These are phyloP conservation scores for Rusavskia elegans DNA, from an alignment of 495 filamentous ascomycete genomes.

Conservation along the genomic window DNA sequence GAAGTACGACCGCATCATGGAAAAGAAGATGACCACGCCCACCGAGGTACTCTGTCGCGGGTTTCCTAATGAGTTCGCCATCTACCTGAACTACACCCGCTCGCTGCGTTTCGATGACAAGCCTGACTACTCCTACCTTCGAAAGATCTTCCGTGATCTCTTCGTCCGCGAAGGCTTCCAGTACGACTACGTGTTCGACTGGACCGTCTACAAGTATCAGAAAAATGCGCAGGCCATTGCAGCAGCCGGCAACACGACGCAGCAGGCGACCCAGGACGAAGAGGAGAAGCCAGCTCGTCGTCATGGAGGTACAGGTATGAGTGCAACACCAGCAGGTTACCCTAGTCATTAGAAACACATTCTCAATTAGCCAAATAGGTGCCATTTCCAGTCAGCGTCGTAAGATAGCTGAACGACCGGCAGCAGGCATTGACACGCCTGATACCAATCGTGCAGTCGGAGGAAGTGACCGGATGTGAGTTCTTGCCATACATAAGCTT, in stretches of 20 bases:
- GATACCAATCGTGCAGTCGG: conserved; percentile 79
- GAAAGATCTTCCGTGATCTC: conserved; percentile 99
- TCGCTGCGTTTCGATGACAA: conserved; percentile 99
- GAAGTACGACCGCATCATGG: conserved; percentile 99
- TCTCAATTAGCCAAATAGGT: conserved; percentile 49
- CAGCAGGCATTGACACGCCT: conserved; percentile 50
- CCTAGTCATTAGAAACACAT: conserved; percentile 35
- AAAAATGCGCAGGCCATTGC: conserved; percentile 92
- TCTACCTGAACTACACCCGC: conserved; percentile 98
- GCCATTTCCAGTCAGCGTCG: conserved; percentile 66
- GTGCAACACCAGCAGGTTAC: conserved; percentile 40
- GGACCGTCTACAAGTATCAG: conserved; percentile 99
- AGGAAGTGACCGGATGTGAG: conserved; percentile 98
- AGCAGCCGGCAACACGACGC: conserved; percentile 42
- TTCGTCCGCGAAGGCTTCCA: conserved; percentile 99
- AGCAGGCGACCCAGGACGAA: conserved; percentile 49
- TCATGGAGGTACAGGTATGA: conserved; percentile 34
- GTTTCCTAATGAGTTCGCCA: conserved; percentile 99
- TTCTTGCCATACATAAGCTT: conserved; percentile 46
- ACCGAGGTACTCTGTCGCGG: conserved; percentile 98
- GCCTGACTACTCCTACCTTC: conserved; percentile 98
- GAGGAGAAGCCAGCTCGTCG: conserved; percentile 53
- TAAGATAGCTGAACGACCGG: conserved; percentile 60
- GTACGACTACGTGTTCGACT: conserved; percentile 99
- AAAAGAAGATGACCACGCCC: conserved; percentile 99